Conservation (phyloP, 257 asterid genomes). For the Cordia subcordata region DNA sequence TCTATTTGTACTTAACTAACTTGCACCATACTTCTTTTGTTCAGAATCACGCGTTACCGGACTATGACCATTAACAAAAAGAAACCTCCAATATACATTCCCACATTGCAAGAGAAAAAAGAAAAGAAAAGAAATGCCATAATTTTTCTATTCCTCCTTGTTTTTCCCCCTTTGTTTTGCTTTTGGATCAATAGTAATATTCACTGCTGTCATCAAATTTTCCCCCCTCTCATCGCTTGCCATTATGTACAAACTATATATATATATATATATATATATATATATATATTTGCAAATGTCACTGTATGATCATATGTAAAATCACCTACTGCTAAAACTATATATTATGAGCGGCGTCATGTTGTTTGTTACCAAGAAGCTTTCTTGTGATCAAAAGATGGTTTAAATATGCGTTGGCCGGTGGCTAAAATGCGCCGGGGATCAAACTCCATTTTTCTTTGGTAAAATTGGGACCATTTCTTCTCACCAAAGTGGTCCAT, state of each 20-base stretch:
- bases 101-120: too few relatives aligned
- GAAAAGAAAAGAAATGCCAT: too few relatives aligned
- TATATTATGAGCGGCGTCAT: background rate
- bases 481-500: constrained; percentile 47
- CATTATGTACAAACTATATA: too few relatives aligned
- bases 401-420: constrained; percentile 62
- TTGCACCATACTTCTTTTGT: too few relatives aligned
- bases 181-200: too few relatives aligned
- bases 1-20: too few relatives aligned
- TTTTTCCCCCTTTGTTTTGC: too few relatives aligned
- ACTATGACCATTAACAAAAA: background rate
- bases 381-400: constrained; percentile 26
- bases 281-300: background rate
- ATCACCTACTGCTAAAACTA: background rate
- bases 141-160: too few relatives aligned
- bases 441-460: constrained; percentile 53
- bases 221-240: too few relatives aligned
- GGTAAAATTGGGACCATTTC: constrained; percentile 44
- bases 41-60: too few relatives aligned
- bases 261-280: too few relatives aligned
- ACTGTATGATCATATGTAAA: background rate
- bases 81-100: background rate
- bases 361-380: constrained; percentile 29
- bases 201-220: too few relatives aligned
- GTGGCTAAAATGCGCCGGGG: constrained; percentile 60